phyloP scores from a whole-genome alignment of 2,329 filamentous ascomycete species.

The Amylocarpus encephaloides region DNA sequence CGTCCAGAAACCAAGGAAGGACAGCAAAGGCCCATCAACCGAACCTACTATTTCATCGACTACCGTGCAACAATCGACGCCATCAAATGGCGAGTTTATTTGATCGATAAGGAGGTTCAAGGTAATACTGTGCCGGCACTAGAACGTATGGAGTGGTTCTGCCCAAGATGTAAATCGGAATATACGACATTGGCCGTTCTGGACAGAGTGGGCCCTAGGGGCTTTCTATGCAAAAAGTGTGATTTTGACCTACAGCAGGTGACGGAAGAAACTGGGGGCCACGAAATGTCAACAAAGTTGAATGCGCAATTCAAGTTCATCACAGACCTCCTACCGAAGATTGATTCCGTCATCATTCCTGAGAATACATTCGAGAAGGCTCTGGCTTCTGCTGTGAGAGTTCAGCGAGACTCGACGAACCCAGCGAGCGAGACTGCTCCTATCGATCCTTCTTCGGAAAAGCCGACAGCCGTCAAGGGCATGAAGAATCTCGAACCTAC shows the following conservation, averaged over 20 bases:
- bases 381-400: conserved; percentile 53
- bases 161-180: conserved; percentile 71
- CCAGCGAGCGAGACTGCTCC: conserved; percentile 55
- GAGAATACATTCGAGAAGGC: conserved; percentile 69
- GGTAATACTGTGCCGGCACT: conserved; percentile 70
- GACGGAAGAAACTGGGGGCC: conserved; percentile 61
- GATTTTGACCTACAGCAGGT: conserved; percentile 56
- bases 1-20: conserved; percentile 74
- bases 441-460: conserved; percentile 45
- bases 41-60: conserved; percentile 96
- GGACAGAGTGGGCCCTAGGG: conserved; percentile 57
- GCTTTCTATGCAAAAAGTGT: conserved; percentile 83
- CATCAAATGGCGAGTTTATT: conserved; percentile 90
- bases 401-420: conserved; percentile 60
- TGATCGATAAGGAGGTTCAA: conserved; percentile 83
- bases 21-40: conserved; percentile 72
- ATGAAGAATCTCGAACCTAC: conserved; percentile 60
- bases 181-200: conserved; percentile 89
- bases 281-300: conserved; percentile 66
- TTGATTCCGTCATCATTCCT: conserved; percentile 69
- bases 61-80: conserved; percentile 91
- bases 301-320: conserved; percentile 78
- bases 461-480: conserved; percentile 64
- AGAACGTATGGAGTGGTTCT: conserved; percentile 90
- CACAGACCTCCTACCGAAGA: conserved; percentile 66